Evolutionary conservation across 2,329 filamentous ascomycete genomes (phyloP).

Genomic region (Fusarium euwallaceae): DNA sequence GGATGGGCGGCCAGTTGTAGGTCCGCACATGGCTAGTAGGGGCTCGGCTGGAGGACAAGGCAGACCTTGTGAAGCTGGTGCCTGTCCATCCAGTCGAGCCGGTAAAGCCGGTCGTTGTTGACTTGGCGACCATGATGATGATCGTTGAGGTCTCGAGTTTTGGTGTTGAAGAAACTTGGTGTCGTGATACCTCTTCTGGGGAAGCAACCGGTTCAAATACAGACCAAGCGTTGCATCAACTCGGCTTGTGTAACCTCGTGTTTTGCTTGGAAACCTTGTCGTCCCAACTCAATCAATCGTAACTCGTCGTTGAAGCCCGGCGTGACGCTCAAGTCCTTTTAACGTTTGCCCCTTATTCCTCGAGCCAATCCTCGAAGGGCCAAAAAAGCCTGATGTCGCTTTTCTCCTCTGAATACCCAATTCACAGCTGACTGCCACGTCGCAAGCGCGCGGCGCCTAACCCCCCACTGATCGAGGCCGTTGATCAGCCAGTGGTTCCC

Average conservation of each 20-base stretch:
- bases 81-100: conserved; percentile 44
- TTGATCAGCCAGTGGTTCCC: conserved; percentile 32
- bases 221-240: not conserved
- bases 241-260: not conserved
- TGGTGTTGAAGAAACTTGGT: conserved; percentile 1
- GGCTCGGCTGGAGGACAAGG: conserved; percentile 56
- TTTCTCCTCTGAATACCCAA: conserved; percentile 16
- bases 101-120: conserved; percentile 47
- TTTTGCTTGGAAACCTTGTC: not conserved
- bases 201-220: not conserved
- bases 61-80: conserved; percentile 52
- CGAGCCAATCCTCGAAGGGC: not conserved
- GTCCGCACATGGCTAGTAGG: conserved; percentile 63
- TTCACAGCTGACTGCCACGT: conserved; percentile 40
- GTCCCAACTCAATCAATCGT: not conserved
- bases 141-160: not conserved
- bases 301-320: not conserved
- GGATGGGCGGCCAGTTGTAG: conserved; percentile 77
- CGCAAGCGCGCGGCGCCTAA: conserved; percentile 16
- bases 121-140: conserved; percentile 47
- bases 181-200: not conserved
- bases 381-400: not conserved
- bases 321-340: not conserved
- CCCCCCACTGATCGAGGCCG: conserved; percentile 33
- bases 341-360: not conserved